Conservation (phyloP, 2,329 filamentous ascomycete species). For the Cercospora sp. region DNA sequence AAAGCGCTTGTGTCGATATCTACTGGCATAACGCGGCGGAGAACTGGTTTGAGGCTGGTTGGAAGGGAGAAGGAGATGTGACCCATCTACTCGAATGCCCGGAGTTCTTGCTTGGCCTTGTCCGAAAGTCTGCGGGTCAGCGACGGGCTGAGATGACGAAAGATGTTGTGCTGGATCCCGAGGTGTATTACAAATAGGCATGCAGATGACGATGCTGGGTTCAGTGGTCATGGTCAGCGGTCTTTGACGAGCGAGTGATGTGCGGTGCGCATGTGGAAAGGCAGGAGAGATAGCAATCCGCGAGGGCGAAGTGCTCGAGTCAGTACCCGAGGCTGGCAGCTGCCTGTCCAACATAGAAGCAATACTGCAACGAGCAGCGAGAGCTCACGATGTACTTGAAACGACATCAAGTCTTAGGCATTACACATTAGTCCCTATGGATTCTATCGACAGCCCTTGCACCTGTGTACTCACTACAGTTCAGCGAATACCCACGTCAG, state of each 20-base stretch:
- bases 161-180: neutral
- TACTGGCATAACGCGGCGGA: neutral
- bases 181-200: neutral
- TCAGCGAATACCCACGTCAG: constrained; percentile 28
- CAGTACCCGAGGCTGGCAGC: no score
- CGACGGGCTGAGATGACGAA: neutral
- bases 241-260: no score
- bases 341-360: no score
- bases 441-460: neutral
- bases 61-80: neutral
- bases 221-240: neutral
- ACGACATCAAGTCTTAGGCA: neutral
- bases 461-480: constrained; percentile 11
- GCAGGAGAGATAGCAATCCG: no score
- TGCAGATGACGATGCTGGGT: neutral
- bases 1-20: neutral
- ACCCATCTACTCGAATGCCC: neutral
- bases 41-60: neutral
- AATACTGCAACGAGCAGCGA: no score
- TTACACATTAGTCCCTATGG: constrained; percentile 9
- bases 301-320: no score
- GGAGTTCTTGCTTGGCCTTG: constrained; percentile 1
- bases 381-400: neutral
- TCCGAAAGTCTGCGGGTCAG: neutral
- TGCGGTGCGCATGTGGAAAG: no score